Conservation (phyloP, 208 protist genomes). For the Acanthamoeba divionensis region DNA sequence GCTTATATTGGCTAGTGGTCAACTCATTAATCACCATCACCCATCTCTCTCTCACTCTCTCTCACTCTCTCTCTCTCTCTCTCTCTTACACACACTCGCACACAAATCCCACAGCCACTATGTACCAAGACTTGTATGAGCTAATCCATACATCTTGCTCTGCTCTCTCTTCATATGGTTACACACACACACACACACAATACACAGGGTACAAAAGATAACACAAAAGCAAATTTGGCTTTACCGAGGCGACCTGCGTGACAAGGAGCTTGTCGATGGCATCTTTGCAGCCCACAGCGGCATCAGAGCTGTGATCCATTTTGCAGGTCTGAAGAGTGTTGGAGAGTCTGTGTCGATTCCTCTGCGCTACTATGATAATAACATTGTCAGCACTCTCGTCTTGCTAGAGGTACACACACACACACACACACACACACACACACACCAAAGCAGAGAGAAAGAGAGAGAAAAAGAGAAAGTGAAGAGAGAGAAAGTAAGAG, state of each 20-base stretch:
- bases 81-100: too few relatives aligned
- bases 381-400: slow-evolving; percentile 90
- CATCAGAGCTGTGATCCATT: slow-evolving; percentile 91
- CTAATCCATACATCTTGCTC: too few relatives aligned
- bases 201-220: slow-evolving; percentile 74
- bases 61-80: too few relatives aligned
- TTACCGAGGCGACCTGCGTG: slow-evolving; percentile 79
- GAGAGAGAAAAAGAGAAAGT: too few relatives aligned
- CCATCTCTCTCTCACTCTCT: too few relatives aligned
- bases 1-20: too few relatives aligned
- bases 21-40: too few relatives aligned
- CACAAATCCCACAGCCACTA: too few relatives aligned
- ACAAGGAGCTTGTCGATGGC: slow-evolving; percentile 81
- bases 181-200: too few relatives aligned
- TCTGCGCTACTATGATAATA: slow-evolving; percentile 95
- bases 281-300: slow-evolving; percentile 86
- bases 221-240: slow-evolving; percentile 62
- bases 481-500: too few relatives aligned
- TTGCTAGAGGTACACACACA: slow-evolving; percentile 88
- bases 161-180: slow-evolving; percentile 48
- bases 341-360: slow-evolving; percentile 90
- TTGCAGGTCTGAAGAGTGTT: slow-evolving; percentile 91
- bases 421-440: slow-evolving; percentile 72
- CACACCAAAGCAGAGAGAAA: too few relatives aligned
- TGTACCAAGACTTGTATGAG: too few relatives aligned